Evolutionary conservation across 768 basidiomycete genomes (phyloP).

Genomic region (Lentinula detonsa): DNA sequence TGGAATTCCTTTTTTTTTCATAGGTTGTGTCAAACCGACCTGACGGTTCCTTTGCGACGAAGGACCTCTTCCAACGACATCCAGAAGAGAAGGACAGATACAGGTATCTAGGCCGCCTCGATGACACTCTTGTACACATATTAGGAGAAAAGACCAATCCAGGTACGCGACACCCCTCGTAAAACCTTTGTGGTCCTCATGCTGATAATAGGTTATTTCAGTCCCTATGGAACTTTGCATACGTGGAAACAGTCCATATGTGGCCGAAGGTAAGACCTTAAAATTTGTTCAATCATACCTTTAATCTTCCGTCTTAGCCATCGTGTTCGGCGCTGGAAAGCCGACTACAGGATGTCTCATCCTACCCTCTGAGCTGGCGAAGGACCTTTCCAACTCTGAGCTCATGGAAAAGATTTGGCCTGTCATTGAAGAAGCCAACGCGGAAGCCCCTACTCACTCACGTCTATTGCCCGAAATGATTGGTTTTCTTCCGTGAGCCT

Average conservation of each 20-base stretch:
- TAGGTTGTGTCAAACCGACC: slow-evolving; percentile 35
- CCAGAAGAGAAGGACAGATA: slow-evolving; percentile 27
- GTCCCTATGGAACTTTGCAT: slow-evolving; percentile 48
- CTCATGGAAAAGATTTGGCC: slow-evolving; percentile 33
- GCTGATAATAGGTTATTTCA: background rate
- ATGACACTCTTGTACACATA: slow-evolving; percentile 45
- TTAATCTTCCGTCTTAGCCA: slow-evolving; percentile 19
- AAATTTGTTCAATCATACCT: background rate
- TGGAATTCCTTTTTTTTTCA: background rate
- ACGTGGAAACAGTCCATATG: slow-evolving; percentile 39
- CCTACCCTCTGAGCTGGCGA: slow-evolving; percentile 36
- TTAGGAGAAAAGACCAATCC: slow-evolving; percentile 54
- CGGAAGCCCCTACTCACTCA: slow-evolving; percentile 46
- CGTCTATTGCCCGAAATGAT: slow-evolving; percentile 45
- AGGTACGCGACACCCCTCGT: slow-evolving; percentile 8
- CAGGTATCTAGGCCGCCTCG: slow-evolving; percentile 32
- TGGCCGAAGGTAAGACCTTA: slow-evolving; percentile 28
- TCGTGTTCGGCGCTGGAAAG: slow-evolving; percentile 45
- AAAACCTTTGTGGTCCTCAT: background rate
- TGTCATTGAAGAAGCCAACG: slow-evolving; percentile 44
- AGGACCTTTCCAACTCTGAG: slow-evolving; percentile 14
- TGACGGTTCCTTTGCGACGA: slow-evolving; percentile 50
- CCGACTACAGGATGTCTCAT: slow-evolving; percentile 47
- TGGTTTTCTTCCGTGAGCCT: slow-evolving; percentile 36
- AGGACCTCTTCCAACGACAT: slow-evolving; percentile 47